phyloP scores from a whole-genome alignment of 2,329 filamentous ascomycete genomes.

The Coniosporium tulheliwenetii region DNA sequence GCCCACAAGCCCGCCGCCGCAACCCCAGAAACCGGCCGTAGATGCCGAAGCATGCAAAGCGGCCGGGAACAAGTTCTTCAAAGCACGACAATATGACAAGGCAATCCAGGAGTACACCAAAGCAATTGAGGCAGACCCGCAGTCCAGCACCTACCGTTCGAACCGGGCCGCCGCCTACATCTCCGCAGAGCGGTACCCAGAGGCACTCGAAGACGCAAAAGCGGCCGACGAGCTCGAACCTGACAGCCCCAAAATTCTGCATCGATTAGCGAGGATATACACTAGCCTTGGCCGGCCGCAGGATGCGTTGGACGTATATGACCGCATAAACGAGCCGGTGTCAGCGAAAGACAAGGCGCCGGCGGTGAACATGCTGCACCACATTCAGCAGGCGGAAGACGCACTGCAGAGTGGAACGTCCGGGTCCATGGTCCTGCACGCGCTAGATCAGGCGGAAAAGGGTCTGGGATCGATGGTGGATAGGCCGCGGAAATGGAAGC shows the following conservation, averaged over 20 bases:
- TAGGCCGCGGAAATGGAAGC: slow-evolving; percentile 81
- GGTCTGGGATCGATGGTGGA: slow-evolving; percentile 58
- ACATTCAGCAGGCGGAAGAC: slow-evolving; percentile 66
- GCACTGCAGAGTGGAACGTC: slow-evolving; percentile 59
- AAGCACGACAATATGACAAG: slow-evolving; percentile 74
- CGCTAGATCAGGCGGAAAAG: slow-evolving; percentile 78
- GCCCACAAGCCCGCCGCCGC: slow-evolving; percentile 31
- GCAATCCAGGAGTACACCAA: slow-evolving; percentile 91
- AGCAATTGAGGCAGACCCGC: slow-evolving; percentile 82
- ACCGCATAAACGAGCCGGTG: slow-evolving; percentile 62
- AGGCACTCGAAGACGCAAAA: slow-evolving; percentile 77
- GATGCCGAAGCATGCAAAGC: slow-evolving; percentile 88
- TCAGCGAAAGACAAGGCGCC: slow-evolving; percentile 72
- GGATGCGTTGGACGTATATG: slow-evolving; percentile 72
- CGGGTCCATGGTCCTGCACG: slow-evolving; percentile 83
- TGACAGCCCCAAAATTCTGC: slow-evolving; percentile 71
- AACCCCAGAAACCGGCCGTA: slow-evolving; percentile 33
- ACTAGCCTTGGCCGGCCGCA: slow-evolving; percentile 73
- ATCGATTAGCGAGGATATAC: slow-evolving; percentile 79
- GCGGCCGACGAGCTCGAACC: slow-evolving; percentile 71
- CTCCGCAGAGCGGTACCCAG: slow-evolving; percentile 61
- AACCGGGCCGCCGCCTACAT: slow-evolving; percentile 94
- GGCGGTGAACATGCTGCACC: slow-evolving; percentile 72
- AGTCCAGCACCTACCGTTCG: slow-evolving; percentile 77
- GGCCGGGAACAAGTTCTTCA: slow-evolving; percentile 92